Evolutionary conservation across 192 early-diverging fungal species (phyloP).

Genomic region (Coemansia sp.): DNA sequence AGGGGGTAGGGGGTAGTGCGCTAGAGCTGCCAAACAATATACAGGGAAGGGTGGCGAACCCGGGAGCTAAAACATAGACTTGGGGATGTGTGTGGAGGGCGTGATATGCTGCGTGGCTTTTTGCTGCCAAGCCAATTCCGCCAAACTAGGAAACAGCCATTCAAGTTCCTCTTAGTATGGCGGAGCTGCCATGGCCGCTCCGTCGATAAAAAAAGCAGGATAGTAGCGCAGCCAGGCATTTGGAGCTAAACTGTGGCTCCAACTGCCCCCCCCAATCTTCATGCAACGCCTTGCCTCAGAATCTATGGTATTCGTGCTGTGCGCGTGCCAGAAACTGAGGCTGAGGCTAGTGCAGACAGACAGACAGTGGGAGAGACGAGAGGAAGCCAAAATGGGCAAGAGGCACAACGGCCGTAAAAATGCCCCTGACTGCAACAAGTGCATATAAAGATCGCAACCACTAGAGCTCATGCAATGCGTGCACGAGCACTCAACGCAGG

Average conservation of each 20-base stretch:
- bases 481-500: conserved; percentile 12
- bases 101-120: conserved; percentile 39
- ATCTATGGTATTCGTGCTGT: neutral
- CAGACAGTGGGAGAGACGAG: neutral
- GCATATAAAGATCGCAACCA: neutral
- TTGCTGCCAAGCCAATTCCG: conserved; percentile 19
- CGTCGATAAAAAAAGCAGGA: neutral
- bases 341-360: conserved; percentile 1
- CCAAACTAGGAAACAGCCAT: conserved; percentile 5
- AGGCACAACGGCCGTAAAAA: neutral
- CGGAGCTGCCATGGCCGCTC: neutral
- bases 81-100: conserved; percentile 11
- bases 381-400: neutral
- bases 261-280: neutral
- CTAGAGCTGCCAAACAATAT: conserved; percentile 12
- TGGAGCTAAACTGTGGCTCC: neutral
- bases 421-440: neutral
- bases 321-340: conserved; percentile 3
- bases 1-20: conserved; percentile 6
- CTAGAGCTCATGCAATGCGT: conserved; percentile 6
- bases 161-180: neutral
- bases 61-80: neutral
- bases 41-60: conserved; percentile 7
- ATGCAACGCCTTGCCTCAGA: conserved; percentile 6
- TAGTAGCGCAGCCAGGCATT: neutral